Evolutionary conservation across 805 yeast genomes (phyloP), one percentile per base, ranked within the genome.

Genomic region (Wickerhamomyces bovis): DNA sequence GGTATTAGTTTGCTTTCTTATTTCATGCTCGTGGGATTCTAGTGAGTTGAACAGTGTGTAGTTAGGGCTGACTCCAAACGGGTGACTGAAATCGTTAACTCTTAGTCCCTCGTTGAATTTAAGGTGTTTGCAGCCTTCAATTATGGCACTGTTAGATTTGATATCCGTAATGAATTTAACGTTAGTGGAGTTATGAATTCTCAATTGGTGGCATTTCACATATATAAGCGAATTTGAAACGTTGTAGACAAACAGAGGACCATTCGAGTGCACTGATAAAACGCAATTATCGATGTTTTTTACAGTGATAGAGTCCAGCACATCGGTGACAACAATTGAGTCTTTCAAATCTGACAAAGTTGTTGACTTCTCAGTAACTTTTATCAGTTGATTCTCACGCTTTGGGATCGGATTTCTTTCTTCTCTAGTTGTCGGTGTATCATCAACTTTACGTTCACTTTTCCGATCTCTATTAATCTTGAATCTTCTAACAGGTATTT

Each of bases 51-150:
- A 23, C 41, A 6, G 15, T 26, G 18, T 20, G 46, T 35, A 53
- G 38, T 52, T 59, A 2, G 46, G 49, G 44, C 58, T 51, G 8
- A 43, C 44, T 11, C 61, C 60, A 39, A 51, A 47, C n/a, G 61
- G 61, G 25, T 42, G 41, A 26, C 56, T 54, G 41, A 59, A 59
- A 41, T 59, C 62, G 42, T 53, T 55, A 11, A 59, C 38, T 2
- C 21, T 36, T 3, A 59, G 38, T 2, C 42, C 53, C 4, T 48
- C 42, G 18, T 41, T 39, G 21, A 59, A 50, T 19, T 21, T 31
- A 33, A 58, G 36, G 7, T 39, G 40, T 4, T 28, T 11, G n/a
- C 55, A 55, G 18, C 47, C 42, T 41, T 59, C 63, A 19, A 59
- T 53, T 23, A 59, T 49, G 12, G 49, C 58, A 28, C 51, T 41